These are phyloP conservation scores for Vachellia pachyceras DNA, from an alignment of 306 rosid species.

Conservation along the genomic window DNA sequence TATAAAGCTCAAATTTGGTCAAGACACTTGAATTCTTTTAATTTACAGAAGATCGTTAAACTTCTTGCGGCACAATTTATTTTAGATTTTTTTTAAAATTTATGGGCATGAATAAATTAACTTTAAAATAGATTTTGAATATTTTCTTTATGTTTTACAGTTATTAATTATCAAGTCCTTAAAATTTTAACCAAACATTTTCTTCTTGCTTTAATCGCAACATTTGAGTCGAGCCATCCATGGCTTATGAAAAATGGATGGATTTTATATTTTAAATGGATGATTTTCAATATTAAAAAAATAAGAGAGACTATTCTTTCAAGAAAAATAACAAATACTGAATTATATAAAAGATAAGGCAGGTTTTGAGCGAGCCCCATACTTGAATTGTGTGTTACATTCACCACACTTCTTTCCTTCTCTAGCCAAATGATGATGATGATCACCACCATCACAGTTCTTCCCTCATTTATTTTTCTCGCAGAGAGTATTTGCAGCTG, in stretches of 20 bases:
- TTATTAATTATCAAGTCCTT: background rate
- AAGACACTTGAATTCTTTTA: background rate
- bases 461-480: background rate
- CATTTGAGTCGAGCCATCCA: too few species aligned
- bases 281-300: background rate
- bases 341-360: background rate
- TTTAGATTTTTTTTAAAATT: background rate
- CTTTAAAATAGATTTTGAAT: background rate
- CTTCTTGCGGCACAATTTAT: background rate
- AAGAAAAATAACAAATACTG: background rate
- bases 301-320: too few species aligned
- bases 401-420: background rate
- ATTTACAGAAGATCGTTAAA: background rate
- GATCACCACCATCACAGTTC: background rate
- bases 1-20: background rate
- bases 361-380: too few species aligned
- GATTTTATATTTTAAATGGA: background rate
- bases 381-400: background rate
- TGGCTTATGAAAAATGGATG: too few species aligned
- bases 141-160: background rate
- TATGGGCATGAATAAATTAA: background rate
- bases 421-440: too few species aligned
- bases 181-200: too few species aligned
- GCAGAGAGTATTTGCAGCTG: conserved; percentile 5
- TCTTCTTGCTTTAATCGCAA: too few species aligned